Percentiles rank a stretch among this genome's conserved stretches.
These are phyloP conservation scores for Phytophthora pinifolia DNA, from an alignment of 352 stramenopile genomes.

Conservation along the genomic window DNA sequence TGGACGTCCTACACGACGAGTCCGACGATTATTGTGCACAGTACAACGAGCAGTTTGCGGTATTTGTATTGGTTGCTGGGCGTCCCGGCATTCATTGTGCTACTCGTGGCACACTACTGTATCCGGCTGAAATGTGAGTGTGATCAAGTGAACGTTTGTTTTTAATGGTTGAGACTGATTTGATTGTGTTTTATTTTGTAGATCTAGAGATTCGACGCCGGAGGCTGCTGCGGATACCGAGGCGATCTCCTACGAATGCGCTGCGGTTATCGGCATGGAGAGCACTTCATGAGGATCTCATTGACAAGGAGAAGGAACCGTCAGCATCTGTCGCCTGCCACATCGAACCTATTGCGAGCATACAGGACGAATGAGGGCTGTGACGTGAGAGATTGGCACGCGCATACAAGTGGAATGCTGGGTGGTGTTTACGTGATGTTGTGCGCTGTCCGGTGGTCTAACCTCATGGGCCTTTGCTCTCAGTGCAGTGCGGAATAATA, in stretches of 20 bases:
- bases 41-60: constrained; percentile 5
- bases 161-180: not conserved
- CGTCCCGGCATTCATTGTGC: constrained; percentile 17
- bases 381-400: not conserved
- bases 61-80: constrained; percentile 24
- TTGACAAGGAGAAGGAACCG: constrained; percentile 34
- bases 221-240: constrained; percentile 17
- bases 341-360: constrained; percentile 17
- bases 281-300: constrained; percentile 31
- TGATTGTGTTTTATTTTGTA: constrained; percentile 2
- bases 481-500: not conserved
- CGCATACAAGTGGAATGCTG: constrained; percentile 15
- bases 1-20: constrained; percentile 21
- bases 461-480: constrained; percentile 3
- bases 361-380: constrained; percentile 8
- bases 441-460: constrained; percentile 1
- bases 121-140: constrained; percentile 25
- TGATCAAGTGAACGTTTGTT: not conserved
- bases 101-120: constrained; percentile 23
- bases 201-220: constrained; percentile 14
- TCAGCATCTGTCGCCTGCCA: constrained; percentile 7
- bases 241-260: constrained; percentile 16
- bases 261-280: constrained; percentile 38
- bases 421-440: not conserved
- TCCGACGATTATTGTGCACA: constrained; percentile 24